Base-by-base conservation (phyloP, 2,329 filamentous ascomycete species). In the Lomentospora prolificans region DNA sequence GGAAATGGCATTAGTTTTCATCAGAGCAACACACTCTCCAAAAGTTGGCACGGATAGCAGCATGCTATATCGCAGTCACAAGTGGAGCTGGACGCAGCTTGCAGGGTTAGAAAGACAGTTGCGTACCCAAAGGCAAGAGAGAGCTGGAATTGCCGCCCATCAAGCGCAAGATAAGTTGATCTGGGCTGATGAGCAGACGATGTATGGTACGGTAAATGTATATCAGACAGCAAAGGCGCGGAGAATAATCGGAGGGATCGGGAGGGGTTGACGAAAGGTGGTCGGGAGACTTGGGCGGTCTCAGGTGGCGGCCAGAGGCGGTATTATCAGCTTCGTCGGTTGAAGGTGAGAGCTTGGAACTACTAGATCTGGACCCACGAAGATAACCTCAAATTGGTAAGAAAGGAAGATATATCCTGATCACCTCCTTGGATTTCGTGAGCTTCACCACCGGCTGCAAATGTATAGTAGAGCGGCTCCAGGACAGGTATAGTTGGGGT, bases 91-190 rank as follows among this genome's bases (percentile, higher is more conserved):
- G 39, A 39, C 8, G 19, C 25, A 19, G 51, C 24, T 6, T 12
- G 12, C 30, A 7, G 30, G 30, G 30, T n/a, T n/a, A 12, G 30
- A 33, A 12, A 28, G 19, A 22, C 22, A 27, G 39, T 19, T 55
- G n/a, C 52, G 28, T 48, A 55, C 52, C 52, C 36, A 55, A 55
- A 48, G 51, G 24, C 12, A 44, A 28, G 51, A 36, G 24, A 33
- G 17, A 31, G 19, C 31, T n/a, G 33, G 51, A 31, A 44, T 12
- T 25, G 39, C 39, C 36, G 52, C 39, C 52, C 52, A 55, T 55
- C 36, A 41, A 55, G 33, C 17, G 25, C 10, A 46, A 46, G 36
- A 22, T 24, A 55, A 41, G 31, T 55, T 31, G 39, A 46, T 55
- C 52, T 48, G 52, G 52, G 24, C 39, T 55, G 52, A 55, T 48